phyloP scores from a whole-genome alignment of 2,329 filamentous ascomycete genomes.

The Hypoxylon sp. region DNA sequence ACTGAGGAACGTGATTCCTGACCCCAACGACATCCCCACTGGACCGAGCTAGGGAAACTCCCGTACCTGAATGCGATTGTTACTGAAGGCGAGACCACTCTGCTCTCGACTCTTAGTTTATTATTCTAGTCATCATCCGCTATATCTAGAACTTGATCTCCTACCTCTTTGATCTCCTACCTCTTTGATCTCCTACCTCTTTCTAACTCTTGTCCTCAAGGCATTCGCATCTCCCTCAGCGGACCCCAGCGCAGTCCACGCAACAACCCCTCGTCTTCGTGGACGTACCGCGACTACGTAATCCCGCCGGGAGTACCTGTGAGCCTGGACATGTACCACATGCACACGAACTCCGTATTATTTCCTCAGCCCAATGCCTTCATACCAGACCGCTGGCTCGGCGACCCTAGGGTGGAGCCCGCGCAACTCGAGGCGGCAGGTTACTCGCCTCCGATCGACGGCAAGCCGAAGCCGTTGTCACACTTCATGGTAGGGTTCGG shows the following conservation, averaged over 20 bases:
- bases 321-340: constrained; percentile 44
- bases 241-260: constrained; percentile 36
- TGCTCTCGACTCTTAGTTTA: neutral
- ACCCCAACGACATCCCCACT: constrained; percentile 33
- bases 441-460: constrained; percentile 20
- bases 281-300: constrained; percentile 32
- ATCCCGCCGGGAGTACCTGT: constrained; percentile 39
- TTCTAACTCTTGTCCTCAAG: constrained; percentile 13
- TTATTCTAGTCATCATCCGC: too few relatives aligned
- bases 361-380: constrained; percentile 39
- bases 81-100: constrained; percentile 39
- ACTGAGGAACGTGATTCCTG: constrained; percentile 34
- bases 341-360: constrained; percentile 40
- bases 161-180: too few relatives aligned
- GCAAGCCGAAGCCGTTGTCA: constrained; percentile 27
- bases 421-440: constrained; percentile 15
- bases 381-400: constrained; percentile 46
- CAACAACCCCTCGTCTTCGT: constrained; percentile 24
- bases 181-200: too few relatives aligned
- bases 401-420: constrained; percentile 29
- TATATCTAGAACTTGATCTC: too few relatives aligned
- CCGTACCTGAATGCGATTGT: constrained; percentile 52
- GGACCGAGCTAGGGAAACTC: constrained; percentile 45
- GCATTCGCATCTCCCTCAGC: constrained; percentile 37
- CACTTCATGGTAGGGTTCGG: constrained; percentile 53